Conservation (phyloP, 768 basidiomycete genomes). For the Mycena albidolilacea region DNA sequence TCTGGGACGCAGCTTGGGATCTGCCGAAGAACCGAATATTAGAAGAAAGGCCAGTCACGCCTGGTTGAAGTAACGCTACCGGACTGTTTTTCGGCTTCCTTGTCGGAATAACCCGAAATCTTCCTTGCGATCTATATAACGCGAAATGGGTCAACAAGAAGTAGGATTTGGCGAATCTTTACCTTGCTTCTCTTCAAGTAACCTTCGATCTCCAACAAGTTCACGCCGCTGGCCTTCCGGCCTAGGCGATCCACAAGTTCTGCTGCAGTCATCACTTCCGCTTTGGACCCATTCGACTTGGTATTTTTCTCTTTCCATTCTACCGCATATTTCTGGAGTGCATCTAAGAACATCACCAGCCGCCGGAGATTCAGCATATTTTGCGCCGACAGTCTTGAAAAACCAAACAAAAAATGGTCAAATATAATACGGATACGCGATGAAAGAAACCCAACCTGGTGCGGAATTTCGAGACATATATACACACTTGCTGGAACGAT, state of each 20-base stretch:
- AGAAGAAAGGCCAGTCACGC: not conserved
- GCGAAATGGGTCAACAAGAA: not conserved
- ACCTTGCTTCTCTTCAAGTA: slow-evolving; percentile 91
- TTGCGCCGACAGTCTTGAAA: slow-evolving; percentile 70
- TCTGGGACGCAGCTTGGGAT: slow-evolving; percentile 41
- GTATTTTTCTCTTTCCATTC: slow-evolving; percentile 65
- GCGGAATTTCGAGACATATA: slow-evolving; percentile 84
- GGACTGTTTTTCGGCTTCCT: slow-evolving; percentile 60
- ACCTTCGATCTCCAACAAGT: slow-evolving; percentile 84
- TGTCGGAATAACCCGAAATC: slow-evolving; percentile 89
- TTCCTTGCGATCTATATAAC: slow-evolving; percentile 74
- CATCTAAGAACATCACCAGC: slow-evolving; percentile 79
- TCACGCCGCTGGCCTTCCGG: slow-evolving; percentile 79
- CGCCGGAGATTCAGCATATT: slow-evolving; percentile 89
- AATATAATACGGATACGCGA: too few relatives aligned
- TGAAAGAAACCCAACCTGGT: slow-evolving; percentile 42
- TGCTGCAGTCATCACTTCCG: slow-evolving; percentile 79
- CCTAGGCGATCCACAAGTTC: slow-evolving; percentile 78
- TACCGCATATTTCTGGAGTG: slow-evolving; percentile 71
- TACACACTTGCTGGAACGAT: slow-evolving; percentile 81
- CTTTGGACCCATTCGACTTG: slow-evolving; percentile 33
- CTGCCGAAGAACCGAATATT: slow-evolving; percentile 27
- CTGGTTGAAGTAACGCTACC: slow-evolving; percentile 45
- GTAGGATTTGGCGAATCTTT: slow-evolving; percentile 33
- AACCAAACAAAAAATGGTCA: too few relatives aligned